phyloP scores from a whole-genome alignment of 2,329 filamentous ascomycete species.

The Fusarium sambucinum region DNA sequence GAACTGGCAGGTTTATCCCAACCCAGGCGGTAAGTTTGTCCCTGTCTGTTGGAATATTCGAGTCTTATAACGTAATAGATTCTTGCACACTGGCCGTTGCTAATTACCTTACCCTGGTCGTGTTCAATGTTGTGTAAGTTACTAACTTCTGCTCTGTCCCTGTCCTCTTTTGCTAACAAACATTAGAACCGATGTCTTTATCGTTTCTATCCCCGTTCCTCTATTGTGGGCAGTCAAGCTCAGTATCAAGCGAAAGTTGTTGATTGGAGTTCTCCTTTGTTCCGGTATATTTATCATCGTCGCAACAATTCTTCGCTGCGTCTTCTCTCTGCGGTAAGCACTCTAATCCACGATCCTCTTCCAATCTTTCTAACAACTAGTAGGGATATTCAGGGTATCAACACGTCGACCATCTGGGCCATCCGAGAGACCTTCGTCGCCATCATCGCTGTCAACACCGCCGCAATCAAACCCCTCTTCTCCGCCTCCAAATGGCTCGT shows the following conservation, averaged over 20 bases:
- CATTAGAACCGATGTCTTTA: constrained; percentile 54
- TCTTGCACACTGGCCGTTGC: constrained; percentile 52
- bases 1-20: constrained; percentile 57
- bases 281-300: constrained; percentile 59
- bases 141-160: neutral
- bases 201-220: constrained; percentile 57
- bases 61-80: constrained; percentile 39
- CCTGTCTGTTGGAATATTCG: rapidly evolving
- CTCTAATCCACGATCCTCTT: rapidly evolving
- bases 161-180: constrained; percentile 9
- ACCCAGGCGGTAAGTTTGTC: constrained; percentile 53
- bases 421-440: constrained; percentile 60
- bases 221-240: constrained; percentile 57
- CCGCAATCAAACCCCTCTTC: constrained; percentile 57
- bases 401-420: constrained; percentile 57
- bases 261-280: constrained; percentile 56
- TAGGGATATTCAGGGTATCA: constrained; percentile 53
- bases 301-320: constrained; percentile 57
- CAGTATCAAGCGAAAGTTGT: constrained; percentile 53
- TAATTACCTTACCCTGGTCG: constrained; percentile 55
- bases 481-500: constrained; percentile 51
- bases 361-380: neutral
- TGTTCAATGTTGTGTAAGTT: constrained; percentile 53
- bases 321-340: constrained; percentile 51
- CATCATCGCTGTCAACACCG: constrained; percentile 58